These are phyloP conservation scores for Plantago coronopus DNA, from an alignment of 305 asterid genomes.

Conservation along the genomic window DNA sequence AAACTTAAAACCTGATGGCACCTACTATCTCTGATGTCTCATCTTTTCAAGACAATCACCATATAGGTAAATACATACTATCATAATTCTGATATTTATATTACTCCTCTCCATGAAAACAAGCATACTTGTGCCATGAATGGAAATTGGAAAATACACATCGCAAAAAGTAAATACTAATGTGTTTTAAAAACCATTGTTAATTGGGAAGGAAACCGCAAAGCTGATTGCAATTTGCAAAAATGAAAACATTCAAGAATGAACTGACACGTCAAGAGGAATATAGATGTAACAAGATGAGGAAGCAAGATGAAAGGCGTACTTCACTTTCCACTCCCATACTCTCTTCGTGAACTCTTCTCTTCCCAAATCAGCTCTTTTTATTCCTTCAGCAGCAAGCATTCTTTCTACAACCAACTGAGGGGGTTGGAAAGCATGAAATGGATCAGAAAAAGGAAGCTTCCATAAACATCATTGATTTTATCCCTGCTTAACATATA, in stretches of 20 bases:
- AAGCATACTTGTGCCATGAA: too few relatives aligned
- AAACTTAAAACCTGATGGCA: too few relatives aligned
- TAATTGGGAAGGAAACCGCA: too few relatives aligned
- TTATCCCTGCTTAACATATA: neutral
- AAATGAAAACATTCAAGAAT: neutral
- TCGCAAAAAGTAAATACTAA: too few relatives aligned
- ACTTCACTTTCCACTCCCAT: constrained; percentile 99
- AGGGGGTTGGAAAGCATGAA: neutral
- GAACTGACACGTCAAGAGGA: neutral
- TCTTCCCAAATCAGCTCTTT: constrained; percentile 83
- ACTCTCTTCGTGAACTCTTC: constrained; percentile 87
- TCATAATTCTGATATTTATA: too few relatives aligned
- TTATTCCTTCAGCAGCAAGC: constrained; percentile 90
- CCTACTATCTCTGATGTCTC: too few relatives aligned
- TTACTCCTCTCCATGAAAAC: too few relatives aligned
- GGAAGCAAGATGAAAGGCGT: constrained; percentile 26
- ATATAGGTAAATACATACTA: too few relatives aligned
- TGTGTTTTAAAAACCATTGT: too few relatives aligned
- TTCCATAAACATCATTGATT: neutral
- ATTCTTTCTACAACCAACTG: constrained; percentile 98
- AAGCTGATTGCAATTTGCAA: too few relatives aligned
- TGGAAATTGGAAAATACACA: too few relatives aligned
- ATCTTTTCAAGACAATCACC: too few relatives aligned
- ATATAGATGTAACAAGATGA: constrained; percentile 1
- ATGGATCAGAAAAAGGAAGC: constrained; percentile 3